Evolutionary conservation across 2,329 filamentous ascomycete species (phyloP), one percentile per base, ranked within the genome.

Genomic region (Fonsecaea erecta): DNA sequence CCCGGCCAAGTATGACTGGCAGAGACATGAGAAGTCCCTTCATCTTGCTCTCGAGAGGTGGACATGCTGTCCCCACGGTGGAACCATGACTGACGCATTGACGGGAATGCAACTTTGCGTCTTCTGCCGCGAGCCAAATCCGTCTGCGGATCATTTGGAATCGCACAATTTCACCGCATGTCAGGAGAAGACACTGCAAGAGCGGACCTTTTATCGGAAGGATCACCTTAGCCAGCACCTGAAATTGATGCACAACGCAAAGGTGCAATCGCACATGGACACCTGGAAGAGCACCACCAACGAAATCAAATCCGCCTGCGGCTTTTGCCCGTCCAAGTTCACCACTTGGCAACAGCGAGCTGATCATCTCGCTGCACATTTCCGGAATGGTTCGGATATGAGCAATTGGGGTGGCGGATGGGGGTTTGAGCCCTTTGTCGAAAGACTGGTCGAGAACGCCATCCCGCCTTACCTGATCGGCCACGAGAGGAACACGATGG

Each of bases 1-100:
- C 71, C 78, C 81, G 55, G 81, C 82, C 21, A 86, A 86, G 66
- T 85, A 85, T 73, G 84, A 86, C 73, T 86, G 84, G 84, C 83
- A 84, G 54, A 78, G 84, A 18, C 84, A 86, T 70, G 84, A 86
- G 70, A 86, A 86, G 71, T 85, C 84, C 2, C 75, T 86, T 51
- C 84, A 86, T 73, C 74, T 86, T 30, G 82, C 82, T 18, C 73
- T 86, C 34, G 84, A 86, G 68, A 83, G 83, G 70, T 86, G 83
- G 83, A 84, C 85, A 8, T 89, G 86, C 71, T 83, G 85, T 34
- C 86, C 86, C 1, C 74, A 83, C 3, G 86, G 86, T 1, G 83
- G 84, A 1, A 84, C 82, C 12, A 77, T 80, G 69, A 80, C 80
- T 59, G 66, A 68, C 58, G 57, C 65, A 14, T 24, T 62, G 35